Conservation (phyloP, 2,329 filamentous ascomycete species). For the Eutypella sp. region DNA sequence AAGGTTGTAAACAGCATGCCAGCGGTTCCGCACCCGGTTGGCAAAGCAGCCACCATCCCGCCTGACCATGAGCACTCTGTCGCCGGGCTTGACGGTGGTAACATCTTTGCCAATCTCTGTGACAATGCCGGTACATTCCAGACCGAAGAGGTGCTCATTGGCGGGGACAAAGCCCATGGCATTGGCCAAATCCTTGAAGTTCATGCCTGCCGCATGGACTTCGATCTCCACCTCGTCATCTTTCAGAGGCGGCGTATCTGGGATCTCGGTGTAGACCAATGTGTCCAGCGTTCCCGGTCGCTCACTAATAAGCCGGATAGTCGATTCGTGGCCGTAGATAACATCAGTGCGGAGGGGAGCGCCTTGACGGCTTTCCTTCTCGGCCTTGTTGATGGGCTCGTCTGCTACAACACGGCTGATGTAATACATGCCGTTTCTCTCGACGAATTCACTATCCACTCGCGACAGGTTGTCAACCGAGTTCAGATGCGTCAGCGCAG, state of each 20-base stretch:
- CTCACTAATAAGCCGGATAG: conserved; percentile 6
- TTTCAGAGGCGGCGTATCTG: background rate
- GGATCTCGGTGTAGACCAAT: background rate
- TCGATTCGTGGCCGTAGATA: background rate
- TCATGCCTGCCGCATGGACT: conserved; percentile 3
- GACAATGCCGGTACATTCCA: conserved; percentile 5
- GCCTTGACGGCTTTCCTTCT: background rate
- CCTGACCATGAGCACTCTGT: background rate
- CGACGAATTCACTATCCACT: background rate
- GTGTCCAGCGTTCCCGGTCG: conserved; percentile 2
- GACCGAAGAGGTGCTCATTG: background rate
- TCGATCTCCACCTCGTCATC: conserved; percentile 4
- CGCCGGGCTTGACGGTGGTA: background rate
- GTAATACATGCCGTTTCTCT: background rate
- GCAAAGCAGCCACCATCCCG: background rate
- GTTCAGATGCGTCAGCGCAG: background rate
- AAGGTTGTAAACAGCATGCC: conserved; percentile 1
- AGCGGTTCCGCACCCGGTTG: background rate
- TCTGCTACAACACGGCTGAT: background rate
- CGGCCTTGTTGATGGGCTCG: background rate
- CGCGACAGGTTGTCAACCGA: background rate
- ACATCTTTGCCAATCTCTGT: background rate
- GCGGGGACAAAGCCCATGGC: background rate
- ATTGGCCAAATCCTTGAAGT: background rate
- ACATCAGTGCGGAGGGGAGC: background rate